A percentile compares a stretch with the other conserved stretches of the same genome.
Evolutionary conservation across 83 land plant genomes (phyloP).

Genomic region (Diphasiastrum complanatum): DNA sequence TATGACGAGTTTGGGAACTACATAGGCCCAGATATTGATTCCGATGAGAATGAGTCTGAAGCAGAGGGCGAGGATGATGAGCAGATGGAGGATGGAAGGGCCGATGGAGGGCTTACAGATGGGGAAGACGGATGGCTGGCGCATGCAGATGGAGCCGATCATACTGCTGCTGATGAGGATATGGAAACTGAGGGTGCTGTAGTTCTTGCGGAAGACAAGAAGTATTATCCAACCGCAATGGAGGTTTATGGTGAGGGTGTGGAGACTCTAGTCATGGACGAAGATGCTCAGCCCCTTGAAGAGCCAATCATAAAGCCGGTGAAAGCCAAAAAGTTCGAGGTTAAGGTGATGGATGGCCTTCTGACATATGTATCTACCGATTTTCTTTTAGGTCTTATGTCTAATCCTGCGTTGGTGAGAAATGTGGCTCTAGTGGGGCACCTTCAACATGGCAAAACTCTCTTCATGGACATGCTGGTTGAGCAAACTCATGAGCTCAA

Average conservation of each 20-base stretch:
- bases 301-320: constrained; percentile 90
- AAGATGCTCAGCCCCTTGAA: constrained; percentile 89
- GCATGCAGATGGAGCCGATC: constrained; percentile 25
- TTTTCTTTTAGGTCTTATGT: constrained; percentile 80
- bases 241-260: constrained; percentile 98
- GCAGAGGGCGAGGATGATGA: constrained; percentile 28
- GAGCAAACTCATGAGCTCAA: constrained; percentile 89
- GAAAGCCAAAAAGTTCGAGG: constrained; percentile 65
- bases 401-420: constrained; percentile 72
- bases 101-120: constrained; percentile 29
- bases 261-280: constrained; percentile 97
- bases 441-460: constrained; percentile 90
- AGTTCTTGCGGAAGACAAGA: constrained; percentile 96
- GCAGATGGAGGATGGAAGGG: constrained; percentile 27
- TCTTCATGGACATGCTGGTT: constrained; percentile 94
- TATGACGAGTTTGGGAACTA: constrained; percentile 99
- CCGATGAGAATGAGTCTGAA: constrained; percentile 54
- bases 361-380: constrained; percentile 82
- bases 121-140: constrained; percentile 26
- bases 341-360: constrained; percentile 52
- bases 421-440: constrained; percentile 91
- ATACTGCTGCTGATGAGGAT: neutral
- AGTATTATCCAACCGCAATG: constrained; percentile 92
- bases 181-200: constrained; percentile 17
- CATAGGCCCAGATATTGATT: constrained; percentile 95